Evolutionary conservation across 2,329 filamentous ascomycete genomes (phyloP).

Genomic region (Leptosphaerulina australis): DNA sequence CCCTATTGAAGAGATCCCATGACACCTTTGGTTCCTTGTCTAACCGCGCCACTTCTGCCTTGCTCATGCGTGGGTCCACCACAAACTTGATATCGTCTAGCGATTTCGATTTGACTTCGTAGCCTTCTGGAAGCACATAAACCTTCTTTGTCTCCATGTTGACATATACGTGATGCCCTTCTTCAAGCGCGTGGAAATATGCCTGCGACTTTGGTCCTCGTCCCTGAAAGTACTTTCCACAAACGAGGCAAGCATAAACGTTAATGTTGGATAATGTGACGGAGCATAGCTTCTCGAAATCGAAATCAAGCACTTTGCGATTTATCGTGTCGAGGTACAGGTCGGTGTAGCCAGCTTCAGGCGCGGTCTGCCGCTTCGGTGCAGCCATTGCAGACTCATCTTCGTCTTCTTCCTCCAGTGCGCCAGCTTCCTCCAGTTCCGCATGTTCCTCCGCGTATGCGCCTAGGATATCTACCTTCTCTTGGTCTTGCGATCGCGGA

Average conservation of each 20-base stretch:
- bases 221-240: constrained; percentile 97
- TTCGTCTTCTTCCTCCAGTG: constrained; percentile 39
- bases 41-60: constrained; percentile 77
- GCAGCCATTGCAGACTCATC: constrained; percentile 51
- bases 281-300: constrained; percentile 98
- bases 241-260: constrained; percentile 95
- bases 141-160: constrained; percentile 94
- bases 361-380: constrained; percentile 73
- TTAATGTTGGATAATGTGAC: constrained; percentile 97
- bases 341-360: constrained; percentile 88
- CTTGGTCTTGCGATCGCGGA: constrained; percentile 32
- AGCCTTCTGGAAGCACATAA: constrained; percentile 92
- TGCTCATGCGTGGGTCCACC: constrained; percentile 85
- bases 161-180: constrained; percentile 96
- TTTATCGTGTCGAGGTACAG: constrained; percentile 98
- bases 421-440: constrained; percentile 46
- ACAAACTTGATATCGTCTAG: constrained; percentile 99
- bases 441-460: constrained; percentile 47
- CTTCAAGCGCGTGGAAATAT: constrained; percentile 95
- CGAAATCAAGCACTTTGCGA: constrained; percentile 90
- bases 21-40: constrained; percentile 69
- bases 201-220: constrained; percentile 92
- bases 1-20: constrained; percentile 80
- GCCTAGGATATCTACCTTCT: constrained; percentile 43
- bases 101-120: constrained; percentile 92